A percentile compares a stretch with the other conserved stretches of the same genome.
Evolutionary conservation across 768 basidiomycete species (phyloP).

Genomic region (Suillus lakei): DNA sequence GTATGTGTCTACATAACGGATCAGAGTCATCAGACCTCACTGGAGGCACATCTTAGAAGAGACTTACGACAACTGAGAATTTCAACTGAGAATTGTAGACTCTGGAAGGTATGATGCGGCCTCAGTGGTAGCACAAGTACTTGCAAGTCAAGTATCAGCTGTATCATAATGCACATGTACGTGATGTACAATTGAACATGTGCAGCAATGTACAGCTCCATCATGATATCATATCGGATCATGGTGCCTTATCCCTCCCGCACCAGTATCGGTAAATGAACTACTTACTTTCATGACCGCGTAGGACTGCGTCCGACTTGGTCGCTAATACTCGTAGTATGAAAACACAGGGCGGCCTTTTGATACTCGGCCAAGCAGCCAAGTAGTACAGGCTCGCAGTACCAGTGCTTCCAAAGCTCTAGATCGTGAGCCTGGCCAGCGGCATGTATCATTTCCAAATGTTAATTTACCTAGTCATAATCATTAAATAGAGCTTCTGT

Average conservation of each 20-base stretch:
- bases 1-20: not conserved
- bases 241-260: not conserved
- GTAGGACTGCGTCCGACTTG: not conserved
- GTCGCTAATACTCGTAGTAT: not conserved
- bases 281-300: slow-evolving; percentile 2
- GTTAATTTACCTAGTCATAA: not conserved
- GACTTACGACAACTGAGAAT: not conserved
- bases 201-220: not conserved
- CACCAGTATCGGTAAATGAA: not conserved
- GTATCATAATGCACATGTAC: no score
- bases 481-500: not conserved
- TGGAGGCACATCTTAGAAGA: not conserved
- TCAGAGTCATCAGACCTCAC: not conserved
- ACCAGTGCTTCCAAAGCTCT: not conserved
- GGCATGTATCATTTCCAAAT: not conserved
- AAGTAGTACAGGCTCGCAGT: not conserved
- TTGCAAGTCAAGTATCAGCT: no score
- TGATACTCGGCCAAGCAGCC: not conserved
- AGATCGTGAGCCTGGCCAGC: not conserved
- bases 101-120: no score
- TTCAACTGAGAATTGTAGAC: no score
- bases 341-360: slow-evolving; percentile 5
- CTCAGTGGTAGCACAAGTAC: no score
- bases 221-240: not conserved
- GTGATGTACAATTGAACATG: no score